phyloP scores from a whole-genome alignment of 371 early-diverging fungal genomes.

The Mucor sp. region DNA sequence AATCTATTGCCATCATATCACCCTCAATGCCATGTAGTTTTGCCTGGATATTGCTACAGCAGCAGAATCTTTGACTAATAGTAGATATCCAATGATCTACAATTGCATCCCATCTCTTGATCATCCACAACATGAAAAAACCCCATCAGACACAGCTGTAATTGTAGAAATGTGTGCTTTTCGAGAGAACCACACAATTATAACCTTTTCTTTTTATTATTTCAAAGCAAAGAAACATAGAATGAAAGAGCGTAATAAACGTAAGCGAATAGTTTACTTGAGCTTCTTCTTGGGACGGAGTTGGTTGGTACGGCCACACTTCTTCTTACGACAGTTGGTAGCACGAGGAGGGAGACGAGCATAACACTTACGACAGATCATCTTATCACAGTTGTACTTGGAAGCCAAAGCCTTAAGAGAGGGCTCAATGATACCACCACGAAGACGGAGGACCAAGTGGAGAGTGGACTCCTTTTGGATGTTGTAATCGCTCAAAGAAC shows the following conservation, averaged over 20 bases:
- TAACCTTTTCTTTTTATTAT: slow-evolving; percentile 2
- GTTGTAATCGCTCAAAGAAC: slow-evolving; percentile 87
- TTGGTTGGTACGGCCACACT: slow-evolving; percentile 99
- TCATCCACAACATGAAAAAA: too few species aligned
- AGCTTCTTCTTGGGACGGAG: slow-evolving; percentile 97
- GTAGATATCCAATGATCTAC: too few species aligned
- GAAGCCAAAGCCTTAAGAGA: slow-evolving; percentile 96
- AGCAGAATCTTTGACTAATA: too few species aligned
- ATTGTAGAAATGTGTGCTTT: background rate
- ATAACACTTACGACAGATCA: slow-evolving; percentile 99
- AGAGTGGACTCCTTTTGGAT: slow-evolving; percentile 98
- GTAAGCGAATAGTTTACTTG: slow-evolving; percentile 11
- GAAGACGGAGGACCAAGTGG: slow-evolving; percentile 97
- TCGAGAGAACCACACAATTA: background rate
- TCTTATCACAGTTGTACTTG: slow-evolving; percentile 99
- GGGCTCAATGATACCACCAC: slow-evolving; percentile 97
- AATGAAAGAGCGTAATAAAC: background rate
- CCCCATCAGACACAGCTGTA: too few species aligned
- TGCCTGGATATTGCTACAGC: too few species aligned
- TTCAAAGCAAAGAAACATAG: background rate
- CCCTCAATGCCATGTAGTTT: too few species aligned
- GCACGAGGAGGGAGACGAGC: slow-evolving; percentile 99
- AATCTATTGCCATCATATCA: too few species aligned
- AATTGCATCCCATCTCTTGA: too few species aligned
- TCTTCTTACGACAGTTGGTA: slow-evolving; percentile 99